Evolutionary conservation across 192 early-diverging fungal species (phyloP), one percentile per base, ranked within the genome.

Genomic region (Pilobolus umbonatus): DNA sequence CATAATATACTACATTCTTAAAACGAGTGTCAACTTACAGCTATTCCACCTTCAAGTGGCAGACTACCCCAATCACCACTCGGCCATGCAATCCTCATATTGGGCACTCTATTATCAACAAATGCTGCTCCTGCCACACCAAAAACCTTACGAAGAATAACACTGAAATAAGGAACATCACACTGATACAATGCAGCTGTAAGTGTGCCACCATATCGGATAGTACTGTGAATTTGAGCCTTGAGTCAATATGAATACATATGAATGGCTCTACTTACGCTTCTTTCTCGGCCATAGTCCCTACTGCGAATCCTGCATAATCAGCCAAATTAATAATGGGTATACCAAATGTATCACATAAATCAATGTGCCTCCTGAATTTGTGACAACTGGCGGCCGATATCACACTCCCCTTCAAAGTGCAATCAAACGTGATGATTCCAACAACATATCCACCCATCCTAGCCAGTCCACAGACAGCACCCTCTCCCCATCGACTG

Each of bases 121-220:
- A 66, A 66, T 15, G 69, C 69, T 19, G 59, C 69, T 30, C 69
- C 69, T 1, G 64, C 69, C 22, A 71, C 69, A 46, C 69, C 69
- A 66, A 71, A 71, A 6, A 65, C 69, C 35, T 65, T 64, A 28
- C 69, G 69, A 19, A 71, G 42, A 2, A 71, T 34, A 36, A 71
- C 64, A 19, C 52, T 62, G 50, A 71, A 71, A 38, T 65, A 62
- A 15, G 69, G 69, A 22, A 71, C 58, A 58, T 64, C 63, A 9
- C 51, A 60, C 28, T 71, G 69, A 44, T 71, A 71, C n/a, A 71
- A 44, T 3, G 69, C 64, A 11, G 69, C 63, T 4, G 63, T 65
- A 2, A 66, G 35, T 28, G 69, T 71, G 5, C 64, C 52, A 15
- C 69, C 69, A 57, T 65, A 42, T 10, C 69, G 63, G 36, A 71